Evolutionary conservation across 1,139 yeast species (phyloP), one percentile per base, ranked within the genome.

Genomic region (Wickerhamomyces sp.): DNA sequence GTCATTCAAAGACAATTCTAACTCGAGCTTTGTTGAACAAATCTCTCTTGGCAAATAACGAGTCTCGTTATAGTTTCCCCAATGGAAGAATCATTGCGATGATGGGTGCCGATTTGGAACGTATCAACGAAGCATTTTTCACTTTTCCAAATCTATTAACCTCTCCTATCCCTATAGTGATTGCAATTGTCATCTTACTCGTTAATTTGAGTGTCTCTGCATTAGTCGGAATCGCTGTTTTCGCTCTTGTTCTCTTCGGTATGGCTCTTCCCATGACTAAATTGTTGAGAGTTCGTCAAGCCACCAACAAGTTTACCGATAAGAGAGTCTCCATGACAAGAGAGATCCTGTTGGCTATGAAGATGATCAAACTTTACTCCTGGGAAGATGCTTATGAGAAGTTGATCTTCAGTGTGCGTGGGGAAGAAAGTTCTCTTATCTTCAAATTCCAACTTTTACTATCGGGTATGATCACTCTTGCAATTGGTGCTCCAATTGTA

Each of bases 81-180:
- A 66, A 72, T 16, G 81, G 89, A 37, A 72, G 70, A 43, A 67
- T 85, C 33, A 81, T 89, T 4, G 75, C 83, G 16, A 59, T 83
- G 52, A 68, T 85, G 55, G 80, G 88, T 17, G 77, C 88, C 4
- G 95, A 85, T 52, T 66, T 85, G 36, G 73, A 86, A 20, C 72
- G 91, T 47, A 70, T 85, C 26, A 93, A 84, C 52, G 73, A 81
- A 52, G 87, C 88, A 4, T 52, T 75, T 17, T 71, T 75, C 12
- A 80, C 78, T 59, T 78, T 77, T 44, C 83, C 85, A 3, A 70
- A 75, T 50, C 54, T 76, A n/a, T 54, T 79, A 39, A 65, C 75
- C 18, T 68, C 80, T 47, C 80, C 86, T 0, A 64, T 75, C 9
- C 70, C 78, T 1, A 52, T 77, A n/a, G 68, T 64, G 11, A 66